Conservation (phyloP, 1,139 yeast species). For the Candida tetrigidarum region DNA sequence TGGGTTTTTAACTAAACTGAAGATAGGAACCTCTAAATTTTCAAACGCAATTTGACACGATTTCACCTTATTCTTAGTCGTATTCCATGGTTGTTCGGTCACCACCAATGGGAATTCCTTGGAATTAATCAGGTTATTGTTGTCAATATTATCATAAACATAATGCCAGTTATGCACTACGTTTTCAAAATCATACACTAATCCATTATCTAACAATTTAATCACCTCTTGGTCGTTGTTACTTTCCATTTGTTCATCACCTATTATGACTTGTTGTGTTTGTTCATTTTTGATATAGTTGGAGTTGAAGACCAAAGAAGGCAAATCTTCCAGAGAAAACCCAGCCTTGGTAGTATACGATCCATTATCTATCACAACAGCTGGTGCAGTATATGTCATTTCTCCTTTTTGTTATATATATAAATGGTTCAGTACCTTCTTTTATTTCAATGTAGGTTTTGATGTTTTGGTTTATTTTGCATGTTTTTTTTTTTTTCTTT, state of each 20-base stretch:
- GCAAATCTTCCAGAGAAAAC: constrained; percentile 66
- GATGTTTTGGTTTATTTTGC: not conserved
- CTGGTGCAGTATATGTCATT: constrained; percentile 49
- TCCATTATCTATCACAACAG: constrained; percentile 74
- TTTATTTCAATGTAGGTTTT: not conserved
- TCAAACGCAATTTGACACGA: constrained; percentile 69
- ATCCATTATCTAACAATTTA: constrained; percentile 67
- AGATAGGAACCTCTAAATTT: constrained; percentile 63
- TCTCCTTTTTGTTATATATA: not conserved
- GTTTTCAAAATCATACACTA: constrained; percentile 68
- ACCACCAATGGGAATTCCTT: constrained; percentile 65
- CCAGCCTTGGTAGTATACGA: constrained; percentile 71
- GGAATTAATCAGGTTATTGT: constrained; percentile 44
- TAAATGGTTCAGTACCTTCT: constrained; percentile 1
- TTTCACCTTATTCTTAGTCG: constrained; percentile 52
- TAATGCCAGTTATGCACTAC: constrained; percentile 62
- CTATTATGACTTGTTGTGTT: constrained; percentile 38
- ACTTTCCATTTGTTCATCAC: constrained; percentile 53
- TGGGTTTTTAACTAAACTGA: constrained; percentile 72
- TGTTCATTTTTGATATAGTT: constrained; percentile 44
- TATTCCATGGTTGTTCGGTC: constrained; percentile 69
- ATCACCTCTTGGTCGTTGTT: constrained; percentile 55
- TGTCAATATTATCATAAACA: constrained; percentile 55
- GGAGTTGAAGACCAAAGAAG: constrained; percentile 61
- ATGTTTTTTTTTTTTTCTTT: not conserved